Percentiles rank a stretch among this genome's conserved stretches.
These are phyloP conservation scores for Solanum sejunctum DNA, from an alignment of 257 asterid genomes.

Conservation along the genomic window DNA sequence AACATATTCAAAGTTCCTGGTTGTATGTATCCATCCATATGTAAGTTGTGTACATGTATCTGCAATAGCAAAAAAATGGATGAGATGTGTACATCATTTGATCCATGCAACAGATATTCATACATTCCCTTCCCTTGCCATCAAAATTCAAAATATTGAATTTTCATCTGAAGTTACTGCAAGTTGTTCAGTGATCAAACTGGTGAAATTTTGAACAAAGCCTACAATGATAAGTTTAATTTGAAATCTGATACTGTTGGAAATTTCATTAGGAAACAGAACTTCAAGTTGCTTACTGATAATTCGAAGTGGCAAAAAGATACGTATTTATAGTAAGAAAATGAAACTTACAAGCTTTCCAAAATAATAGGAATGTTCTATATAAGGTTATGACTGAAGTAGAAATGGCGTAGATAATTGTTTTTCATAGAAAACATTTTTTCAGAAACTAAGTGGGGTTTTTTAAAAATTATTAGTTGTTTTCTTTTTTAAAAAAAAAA, in stretches of 20 bases:
- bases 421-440: too few relatives aligned
- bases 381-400: background rate
- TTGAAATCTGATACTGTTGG: background rate
- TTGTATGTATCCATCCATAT: conserved; percentile 1
- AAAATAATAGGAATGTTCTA: background rate
- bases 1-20: background rate
- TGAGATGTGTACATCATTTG: conserved; percentile 3
- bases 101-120: background rate
- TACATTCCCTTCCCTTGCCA: background rate
- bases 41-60: conserved; percentile 7
- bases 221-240: background rate
- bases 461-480: too few relatives aligned
- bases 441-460: too few relatives aligned
- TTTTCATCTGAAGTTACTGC: background rate
- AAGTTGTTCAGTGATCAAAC: background rate
- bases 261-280: background rate
- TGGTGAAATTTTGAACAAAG: background rate
- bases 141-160: background rate
- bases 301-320: background rate
- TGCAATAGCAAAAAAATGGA: background rate
- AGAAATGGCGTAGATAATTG: background rate
- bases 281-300: background rate
- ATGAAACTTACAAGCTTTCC: background rate
- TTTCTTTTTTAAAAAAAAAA: too few relatives aligned
- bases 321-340: background rate